Base-by-base conservation (phyloP, 176 grass and related monocot genomes). In the Elymus sibiricus region DNA sequence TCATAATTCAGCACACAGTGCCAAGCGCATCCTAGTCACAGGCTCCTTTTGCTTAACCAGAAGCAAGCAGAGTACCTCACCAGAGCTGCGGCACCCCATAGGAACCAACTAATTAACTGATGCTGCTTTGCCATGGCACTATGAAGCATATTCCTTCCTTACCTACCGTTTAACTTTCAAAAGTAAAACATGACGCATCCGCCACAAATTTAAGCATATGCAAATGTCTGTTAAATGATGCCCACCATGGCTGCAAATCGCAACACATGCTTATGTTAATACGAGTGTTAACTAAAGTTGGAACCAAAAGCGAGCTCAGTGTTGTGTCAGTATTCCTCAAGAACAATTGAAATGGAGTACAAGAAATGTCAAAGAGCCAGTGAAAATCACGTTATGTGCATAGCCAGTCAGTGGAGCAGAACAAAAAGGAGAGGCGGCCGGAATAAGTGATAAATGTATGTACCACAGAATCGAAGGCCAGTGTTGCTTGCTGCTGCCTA, bases 401-500 rank as follows among this genome's bases (percentile, higher is more conserved):
- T 63, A 21, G 27, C 53, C 25, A 78, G 84, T 86, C 73, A 74
- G 31, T 65, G 67, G 42, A 85, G 68, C 67, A 80, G 43, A 56
- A n/a, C 27, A 28, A 29, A 74, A 10, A 5, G 46, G 7, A 44
- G n/a, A 44, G 69, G 22, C 22, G n/a, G 39, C 53, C 19, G 14
- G 17, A 28, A 16, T 3, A 15, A 28, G 68, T 14, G 68, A 42
- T 71, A 35, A 42, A 71, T 4, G 35, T 39, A n/a, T 82, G 42
- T 56, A 9, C 53, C 0, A 51, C 55, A 90, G 40, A 58, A 61
- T 10, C 24, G 44, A 74, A 79, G 42, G 69, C 40, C 9, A 31
- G 53, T 22, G 53, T 56, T 56, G 24, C 25, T 51, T 51, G 25
- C 15, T 94, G 87, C 77, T 94, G 68, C 87, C 47, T 90, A 85